A percentile compares a stretch with the other conserved stretches of the same genome.
Evolutionary conservation across 2,329 filamentous ascomycete genomes (phyloP).

Genomic region (Fusarium xylarioides): DNA sequence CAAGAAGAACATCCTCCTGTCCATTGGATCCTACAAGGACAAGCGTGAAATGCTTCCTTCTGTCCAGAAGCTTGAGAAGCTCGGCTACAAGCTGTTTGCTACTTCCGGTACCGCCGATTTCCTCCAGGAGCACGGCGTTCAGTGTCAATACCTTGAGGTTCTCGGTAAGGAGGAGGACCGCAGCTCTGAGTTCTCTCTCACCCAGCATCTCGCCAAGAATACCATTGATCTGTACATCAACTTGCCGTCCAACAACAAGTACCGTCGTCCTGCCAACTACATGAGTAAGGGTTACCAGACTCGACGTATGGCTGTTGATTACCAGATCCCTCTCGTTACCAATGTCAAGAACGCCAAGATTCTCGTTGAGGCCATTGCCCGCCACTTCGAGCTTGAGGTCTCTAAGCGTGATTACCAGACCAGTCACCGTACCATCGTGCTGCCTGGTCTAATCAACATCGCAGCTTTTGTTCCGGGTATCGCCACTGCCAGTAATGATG

Average conservation of each 20-base stretch:
- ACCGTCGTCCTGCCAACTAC: constrained; percentile 95
- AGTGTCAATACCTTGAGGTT: constrained; percentile 92
- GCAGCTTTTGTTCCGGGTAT: constrained; percentile 83
- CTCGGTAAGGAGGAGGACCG: constrained; percentile 83
- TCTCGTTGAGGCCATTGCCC: constrained; percentile 89
- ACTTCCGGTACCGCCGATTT: constrained; percentile 97
- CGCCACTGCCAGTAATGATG: constrained; percentile 68
- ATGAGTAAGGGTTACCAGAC: constrained; percentile 98
- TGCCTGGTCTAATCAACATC: constrained; percentile 81
- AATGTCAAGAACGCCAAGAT: constrained; percentile 99
- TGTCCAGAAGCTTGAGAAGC: constrained; percentile 84
- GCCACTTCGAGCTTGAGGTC: constrained; percentile 86
- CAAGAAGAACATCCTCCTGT: constrained; percentile 93
- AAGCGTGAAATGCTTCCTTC: constrained; percentile 97
- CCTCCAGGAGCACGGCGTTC: constrained; percentile 89
- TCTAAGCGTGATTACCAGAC: constrained; percentile 89
- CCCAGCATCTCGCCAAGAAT: constrained; percentile 96
- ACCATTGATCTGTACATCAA: constrained; percentile 99
- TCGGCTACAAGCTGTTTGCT: constrained; percentile 95
- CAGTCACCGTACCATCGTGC: constrained; percentile 78
- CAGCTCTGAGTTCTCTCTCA: constrained; percentile 95
- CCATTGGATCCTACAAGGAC: constrained; percentile 97
- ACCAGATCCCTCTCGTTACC: constrained; percentile 95
- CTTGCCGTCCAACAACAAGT: constrained; percentile 97
- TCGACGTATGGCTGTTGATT: constrained; percentile 95